Percentiles rank a stretch among this genome's conserved stretches.
Evolutionary conservation across 306 rosid species (phyloP).

Genomic region (Lathyrus aphaca): DNA sequence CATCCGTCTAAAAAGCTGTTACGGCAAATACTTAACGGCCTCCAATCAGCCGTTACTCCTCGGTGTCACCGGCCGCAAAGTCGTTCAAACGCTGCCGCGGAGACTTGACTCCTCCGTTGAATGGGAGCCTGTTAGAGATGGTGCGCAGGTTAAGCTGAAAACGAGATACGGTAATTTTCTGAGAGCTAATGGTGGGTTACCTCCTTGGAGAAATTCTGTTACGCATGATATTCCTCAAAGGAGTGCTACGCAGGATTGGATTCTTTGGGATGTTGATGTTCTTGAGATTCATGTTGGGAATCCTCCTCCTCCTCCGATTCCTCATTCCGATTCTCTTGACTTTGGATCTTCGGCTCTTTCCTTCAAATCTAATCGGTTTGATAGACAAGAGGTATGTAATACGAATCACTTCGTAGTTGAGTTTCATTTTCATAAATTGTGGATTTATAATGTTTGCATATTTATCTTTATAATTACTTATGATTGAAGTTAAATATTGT

Average conservation of each 20-base stretch:
- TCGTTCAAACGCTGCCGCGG: constrained; percentile 58
- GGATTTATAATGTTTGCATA: background rate
- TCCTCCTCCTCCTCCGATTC: constrained; percentile 49
- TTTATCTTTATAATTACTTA: background rate
- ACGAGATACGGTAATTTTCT: constrained; percentile 74
- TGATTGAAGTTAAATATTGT: background rate
- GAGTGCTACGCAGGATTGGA: constrained; percentile 80
- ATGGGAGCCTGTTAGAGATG: constrained; percentile 81
- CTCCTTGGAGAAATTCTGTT: constrained; percentile 90
- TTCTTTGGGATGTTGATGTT: constrained; percentile 74
- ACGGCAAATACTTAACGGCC: constrained; percentile 73
- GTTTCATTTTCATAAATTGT: background rate
- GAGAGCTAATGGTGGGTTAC: constrained; percentile 83
- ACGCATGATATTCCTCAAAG: constrained; percentile 82
- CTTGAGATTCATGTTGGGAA: constrained; percentile 66
- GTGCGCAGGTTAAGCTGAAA: constrained; percentile 59
- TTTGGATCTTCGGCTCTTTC: constrained; percentile 55
- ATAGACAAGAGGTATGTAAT: constrained; percentile 65
- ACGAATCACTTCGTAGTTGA: background rate
- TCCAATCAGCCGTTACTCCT: constrained; percentile 71
- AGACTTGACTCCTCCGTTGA: constrained; percentile 76
- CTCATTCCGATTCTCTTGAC: constrained; percentile 67
- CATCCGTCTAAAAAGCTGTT: constrained; percentile 75
- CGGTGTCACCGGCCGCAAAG: constrained; percentile 83
- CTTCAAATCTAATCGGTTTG: constrained; percentile 37